phyloP scores from a whole-genome alignment of 169 alveolate genomes.

The Plasmodium blacklocki region DNA sequence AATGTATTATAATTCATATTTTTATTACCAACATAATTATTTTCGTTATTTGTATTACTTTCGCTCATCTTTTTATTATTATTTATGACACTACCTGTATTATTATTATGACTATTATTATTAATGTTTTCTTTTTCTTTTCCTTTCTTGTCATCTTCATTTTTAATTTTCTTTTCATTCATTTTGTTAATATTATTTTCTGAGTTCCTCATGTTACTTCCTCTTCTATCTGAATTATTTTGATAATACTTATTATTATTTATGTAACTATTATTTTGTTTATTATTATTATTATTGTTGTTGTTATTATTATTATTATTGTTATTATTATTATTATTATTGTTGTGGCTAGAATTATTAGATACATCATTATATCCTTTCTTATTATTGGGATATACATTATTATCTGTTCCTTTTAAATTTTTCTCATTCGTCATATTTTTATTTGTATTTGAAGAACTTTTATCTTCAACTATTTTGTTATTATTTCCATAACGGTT shows the following conservation, averaged over 20 bases:
- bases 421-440: constrained; percentile 29
- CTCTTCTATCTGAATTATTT: constrained; percentile 10
- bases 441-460: background rate
- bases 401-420: constrained; percentile 5
- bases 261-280: constrained; percentile 11
- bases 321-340: background rate
- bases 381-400: background rate
- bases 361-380: constrained; percentile 13
- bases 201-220: constrained; percentile 2
- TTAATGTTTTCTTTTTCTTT: constrained; percentile 10
- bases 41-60: background rate
- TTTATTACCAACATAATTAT: constrained; percentile 7
- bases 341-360: background rate
- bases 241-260: constrained; percentile 14
- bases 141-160: constrained; percentile 24
- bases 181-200: constrained; percentile 1
- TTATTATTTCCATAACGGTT: constrained; percentile 16
- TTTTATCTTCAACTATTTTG: constrained; percentile 40
- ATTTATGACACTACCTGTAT: background rate
- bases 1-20: constrained; percentile 19
- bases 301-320: background rate
- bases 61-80: background rate
- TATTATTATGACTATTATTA: background rate
- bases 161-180: constrained; percentile 25
- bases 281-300: constrained; percentile 15